Percentiles rank a stretch among this genome's conserved stretches.
phyloP scores from a whole-genome alignment of 228 moss, liverwort and hornwort species.

The Sphagnum magellanicum region DNA sequence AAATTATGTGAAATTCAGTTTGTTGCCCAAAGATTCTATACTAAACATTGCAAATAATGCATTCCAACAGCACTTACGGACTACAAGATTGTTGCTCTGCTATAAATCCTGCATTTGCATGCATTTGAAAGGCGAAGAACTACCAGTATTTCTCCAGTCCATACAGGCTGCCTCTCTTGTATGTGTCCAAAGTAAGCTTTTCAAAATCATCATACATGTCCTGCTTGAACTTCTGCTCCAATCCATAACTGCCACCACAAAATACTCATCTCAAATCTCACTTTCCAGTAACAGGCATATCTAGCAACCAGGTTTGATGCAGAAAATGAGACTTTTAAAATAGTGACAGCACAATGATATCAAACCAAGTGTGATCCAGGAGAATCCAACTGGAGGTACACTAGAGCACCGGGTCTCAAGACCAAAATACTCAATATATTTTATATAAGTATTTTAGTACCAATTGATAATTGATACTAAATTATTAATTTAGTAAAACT shows the following conservation, averaged over 20 bases:
- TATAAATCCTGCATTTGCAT: neutral
- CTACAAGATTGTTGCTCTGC: neutral
- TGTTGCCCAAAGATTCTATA: neutral
- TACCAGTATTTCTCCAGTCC: constrained; percentile 99
- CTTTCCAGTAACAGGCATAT: too few relatives aligned
- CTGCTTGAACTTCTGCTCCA: constrained; percentile 89
- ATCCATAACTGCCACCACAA: constrained; percentile 60
- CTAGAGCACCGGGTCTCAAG: too few relatives aligned
- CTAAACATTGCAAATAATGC: neutral
- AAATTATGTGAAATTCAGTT: neutral
- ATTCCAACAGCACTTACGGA: neutral
- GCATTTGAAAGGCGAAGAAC: neutral
- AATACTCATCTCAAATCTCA: too few relatives aligned
- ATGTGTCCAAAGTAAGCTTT: constrained; percentile 67
- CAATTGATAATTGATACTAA: too few relatives aligned
- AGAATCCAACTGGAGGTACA: too few relatives aligned
- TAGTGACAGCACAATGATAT: too few relatives aligned
- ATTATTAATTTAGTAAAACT: too few relatives aligned
- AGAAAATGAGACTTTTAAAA: too few relatives aligned
- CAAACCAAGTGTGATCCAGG: too few relatives aligned
- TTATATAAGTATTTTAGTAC: too few relatives aligned
- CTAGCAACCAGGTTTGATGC: too few relatives aligned
- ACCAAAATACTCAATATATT: too few relatives aligned
- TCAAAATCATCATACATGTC: constrained; percentile 99
- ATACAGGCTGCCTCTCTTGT: constrained; percentile 76